Evolutionary conservation across 176 grass and related monocot species (phyloP).

Genomic region (Thalia dealbata): DNA sequence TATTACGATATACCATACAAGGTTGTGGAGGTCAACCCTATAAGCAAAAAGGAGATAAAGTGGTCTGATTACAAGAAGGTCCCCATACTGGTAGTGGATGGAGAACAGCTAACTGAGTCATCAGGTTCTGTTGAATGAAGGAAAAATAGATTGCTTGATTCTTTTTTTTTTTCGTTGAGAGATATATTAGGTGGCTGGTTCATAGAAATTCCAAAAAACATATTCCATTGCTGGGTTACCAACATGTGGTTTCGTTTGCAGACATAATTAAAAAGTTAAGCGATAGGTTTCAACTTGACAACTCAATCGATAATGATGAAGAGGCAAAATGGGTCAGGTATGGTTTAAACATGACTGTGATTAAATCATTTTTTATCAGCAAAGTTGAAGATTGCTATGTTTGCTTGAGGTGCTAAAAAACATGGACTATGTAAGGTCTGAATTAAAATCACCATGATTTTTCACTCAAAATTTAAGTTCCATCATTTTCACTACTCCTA

Average conservation of each 20-base stretch:
- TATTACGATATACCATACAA: slow-evolving; percentile 98
- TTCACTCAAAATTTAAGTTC: too few species aligned
- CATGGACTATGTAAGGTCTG: not conserved
- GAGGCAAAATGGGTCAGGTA: slow-evolving; percentile 91
- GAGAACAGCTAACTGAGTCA: slow-evolving; percentile 76
- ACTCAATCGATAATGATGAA: slow-evolving; percentile 35
- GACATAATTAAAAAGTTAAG: slow-evolving; percentile 81
- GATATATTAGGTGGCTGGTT: too few species aligned
- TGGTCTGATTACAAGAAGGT: slow-evolving; percentile 99
- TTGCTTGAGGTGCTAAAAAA: not conserved
- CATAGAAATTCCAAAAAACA: not conserved
- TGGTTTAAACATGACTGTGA: not conserved
- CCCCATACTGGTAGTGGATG: slow-evolving; percentile 75
- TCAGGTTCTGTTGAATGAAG: slow-evolving; percentile 41
- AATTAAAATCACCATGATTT: too few species aligned
- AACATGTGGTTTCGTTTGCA: slow-evolving; percentile 25
- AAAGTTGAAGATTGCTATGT: not conserved
- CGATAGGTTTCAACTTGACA: slow-evolving; percentile 33
- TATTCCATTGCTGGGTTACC: not conserved
- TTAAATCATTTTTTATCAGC: not conserved
- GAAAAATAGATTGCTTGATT: too few species aligned
- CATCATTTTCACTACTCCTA: too few species aligned
- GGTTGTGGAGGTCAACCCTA: slow-evolving; percentile 93
- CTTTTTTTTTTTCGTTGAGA: not conserved
- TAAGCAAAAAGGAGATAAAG: slow-evolving; percentile 99